phyloP scores from a whole-genome alignment of 2,329 filamentous ascomycete species.

The Fusarium sterilihyphosum region DNA sequence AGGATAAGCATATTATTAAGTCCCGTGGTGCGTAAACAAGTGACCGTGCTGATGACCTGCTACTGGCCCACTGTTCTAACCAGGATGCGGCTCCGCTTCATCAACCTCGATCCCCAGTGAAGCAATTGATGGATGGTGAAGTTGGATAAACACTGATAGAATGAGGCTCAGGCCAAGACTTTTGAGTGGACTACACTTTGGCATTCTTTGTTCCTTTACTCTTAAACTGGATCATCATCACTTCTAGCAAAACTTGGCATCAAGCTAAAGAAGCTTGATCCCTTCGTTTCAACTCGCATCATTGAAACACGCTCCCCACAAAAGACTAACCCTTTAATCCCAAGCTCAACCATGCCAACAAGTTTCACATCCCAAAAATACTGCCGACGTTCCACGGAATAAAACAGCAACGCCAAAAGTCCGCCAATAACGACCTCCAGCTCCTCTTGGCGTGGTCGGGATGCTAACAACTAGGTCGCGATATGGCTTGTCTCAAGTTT shows the following conservation, averaged over 20 bases:
- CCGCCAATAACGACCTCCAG: neutral
- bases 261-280: neutral
- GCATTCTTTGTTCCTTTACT: accelerated
- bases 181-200: accelerated
- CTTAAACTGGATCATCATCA: too few relatives aligned
- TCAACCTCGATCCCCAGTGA: neutral
- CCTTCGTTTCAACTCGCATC: neutral
- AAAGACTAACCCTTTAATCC: constrained; percentile 16
- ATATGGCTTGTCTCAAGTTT: neutral
- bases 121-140: accelerated
- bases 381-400: constrained; percentile 11
- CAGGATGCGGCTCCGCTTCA: neutral
- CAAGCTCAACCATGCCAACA: neutral
- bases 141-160: accelerated
- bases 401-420: neutral
- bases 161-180: neutral
- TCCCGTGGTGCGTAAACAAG: neutral
- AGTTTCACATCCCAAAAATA: neutral
- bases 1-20: neutral
- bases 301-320: constrained; percentile 21
- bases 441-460: neutral
- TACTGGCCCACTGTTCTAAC: neutral
- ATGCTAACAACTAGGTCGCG: neutral
- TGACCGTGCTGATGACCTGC: neutral
- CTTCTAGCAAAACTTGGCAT: neutral